A percentile compares a stretch with the other conserved stretches of the same genome.
Evolutionary conservation across 2,329 filamentous ascomycete genomes (phyloP).

Genomic region (Paracoccidioides brasiliensis): DNA sequence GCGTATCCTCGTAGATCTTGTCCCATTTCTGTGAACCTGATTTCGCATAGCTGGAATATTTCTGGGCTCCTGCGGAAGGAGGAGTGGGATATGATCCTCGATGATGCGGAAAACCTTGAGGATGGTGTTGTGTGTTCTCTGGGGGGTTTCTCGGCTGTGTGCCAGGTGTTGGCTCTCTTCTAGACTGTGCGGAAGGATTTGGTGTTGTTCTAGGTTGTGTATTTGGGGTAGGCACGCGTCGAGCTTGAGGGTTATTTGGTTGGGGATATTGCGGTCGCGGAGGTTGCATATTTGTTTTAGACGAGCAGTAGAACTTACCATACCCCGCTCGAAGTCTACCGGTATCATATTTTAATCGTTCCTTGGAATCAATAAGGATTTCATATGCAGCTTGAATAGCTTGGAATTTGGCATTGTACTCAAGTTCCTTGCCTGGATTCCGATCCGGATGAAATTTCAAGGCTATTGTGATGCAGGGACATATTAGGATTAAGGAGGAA

Average conservation of each 20-base stretch:
- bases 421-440: slow-evolving; percentile 68
- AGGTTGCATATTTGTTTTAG: slow-evolving; percentile 11
- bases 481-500: not conserved
- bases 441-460: slow-evolving; percentile 80
- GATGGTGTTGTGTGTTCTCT: slow-evolving; percentile 14
- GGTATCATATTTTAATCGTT: slow-evolving; percentile 49
- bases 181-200: not conserved
- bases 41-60: slow-evolving; percentile 30
- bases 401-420: slow-evolving; percentile 72
- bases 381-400: slow-evolving; percentile 78
- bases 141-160: not conserved
- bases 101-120: slow-evolving; percentile 13
- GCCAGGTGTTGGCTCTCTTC: not conserved
- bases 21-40: slow-evolving; percentile 29
- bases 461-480: slow-evolving; percentile 36
- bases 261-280: slow-evolving; percentile 10
- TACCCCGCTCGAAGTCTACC: slow-evolving; percentile 41
- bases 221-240: slow-evolving; percentile 9
- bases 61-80: slow-evolving; percentile 25
- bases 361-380: slow-evolving; percentile 49
- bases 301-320: slow-evolving; percentile 17
- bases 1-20: slow-evolving; percentile 25
- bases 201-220: slow-evolving; percentile 3
- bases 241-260: slow-evolving; percentile 13
- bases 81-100: slow-evolving; percentile 17